A percentile compares a stretch with the other conserved stretches of the same genome.
Conservation (phyloP, 441 rosid species). For the Bocquillonia castaneifolia region DNA sequence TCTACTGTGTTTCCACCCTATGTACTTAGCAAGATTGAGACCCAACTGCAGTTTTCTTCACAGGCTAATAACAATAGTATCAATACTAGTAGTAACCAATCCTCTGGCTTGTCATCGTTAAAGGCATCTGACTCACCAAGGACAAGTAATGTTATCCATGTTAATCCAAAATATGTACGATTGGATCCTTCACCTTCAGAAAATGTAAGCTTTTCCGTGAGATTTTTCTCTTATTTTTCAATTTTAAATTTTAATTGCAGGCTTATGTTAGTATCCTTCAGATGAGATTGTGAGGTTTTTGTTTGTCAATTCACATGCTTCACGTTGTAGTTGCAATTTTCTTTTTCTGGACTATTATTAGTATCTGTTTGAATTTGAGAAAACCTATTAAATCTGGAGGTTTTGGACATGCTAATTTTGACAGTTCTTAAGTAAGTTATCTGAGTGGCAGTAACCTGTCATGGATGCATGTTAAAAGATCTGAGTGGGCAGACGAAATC, state of each 20-base stretch:
- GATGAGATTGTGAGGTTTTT: neutral
- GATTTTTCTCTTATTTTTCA: no score
- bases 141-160: slow-evolving; percentile 86
- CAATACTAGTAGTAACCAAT: no score
- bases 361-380: neutral
- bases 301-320: neutral
- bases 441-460: neutral
- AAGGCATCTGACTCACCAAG: slow-evolving; percentile 68
- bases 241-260: neutral
- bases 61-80: slow-evolving; percentile 39
- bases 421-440: neutral
- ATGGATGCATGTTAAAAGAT: neutral
- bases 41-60: slow-evolving; percentile 55
- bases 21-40: slow-evolving; percentile 68
- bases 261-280: neutral
- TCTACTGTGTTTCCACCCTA: slow-evolving; percentile 68
- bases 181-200: slow-evolving; percentile 63
- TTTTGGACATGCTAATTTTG: neutral
- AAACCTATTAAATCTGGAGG: neutral
- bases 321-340: neutral
- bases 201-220: slow-evolving; percentile 50
- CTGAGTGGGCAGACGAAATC: neutral
- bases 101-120: slow-evolving; percentile 39
- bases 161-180: slow-evolving; percentile 87
- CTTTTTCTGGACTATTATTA: neutral